phyloP scores from a whole-genome alignment of 2,329 filamentous ascomycete genomes.

The Exophiala viscosa region DNA sequence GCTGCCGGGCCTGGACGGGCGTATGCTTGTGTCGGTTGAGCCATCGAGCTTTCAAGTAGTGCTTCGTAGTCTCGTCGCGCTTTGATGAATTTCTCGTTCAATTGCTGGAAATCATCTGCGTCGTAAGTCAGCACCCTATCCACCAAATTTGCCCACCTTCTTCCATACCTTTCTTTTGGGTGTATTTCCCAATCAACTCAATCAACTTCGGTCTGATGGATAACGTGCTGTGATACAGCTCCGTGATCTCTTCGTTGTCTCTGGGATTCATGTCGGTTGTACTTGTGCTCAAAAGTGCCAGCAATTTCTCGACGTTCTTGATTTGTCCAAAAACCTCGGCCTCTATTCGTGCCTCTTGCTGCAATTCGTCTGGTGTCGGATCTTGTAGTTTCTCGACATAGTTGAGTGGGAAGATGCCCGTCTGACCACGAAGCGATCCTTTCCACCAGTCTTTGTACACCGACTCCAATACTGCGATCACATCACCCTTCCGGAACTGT shows the following conservation, averaged over 20 bases:
- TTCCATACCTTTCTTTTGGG: constrained; percentile 85
- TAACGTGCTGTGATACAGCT: constrained; percentile 84
- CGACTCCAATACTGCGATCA: constrained; percentile 94
- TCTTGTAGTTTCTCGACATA: constrained; percentile 97
- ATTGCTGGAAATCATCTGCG: constrained; percentile 91
- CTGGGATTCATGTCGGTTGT: constrained; percentile 75
- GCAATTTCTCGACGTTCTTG: constrained; percentile 73
- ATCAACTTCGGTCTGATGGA: constrained; percentile 95
- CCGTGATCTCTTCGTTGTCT: constrained; percentile 95
- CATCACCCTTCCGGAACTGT: constrained; percentile 93
- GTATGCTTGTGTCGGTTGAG: constrained; percentile 70
- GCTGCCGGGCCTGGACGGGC: constrained; percentile 31
- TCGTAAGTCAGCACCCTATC: constrained; percentile 28
- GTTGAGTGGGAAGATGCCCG: constrained; percentile 96
- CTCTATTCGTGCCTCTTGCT: constrained; percentile 95
- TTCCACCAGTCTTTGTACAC: constrained; percentile 99
- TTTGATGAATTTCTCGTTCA: constrained; percentile 99
- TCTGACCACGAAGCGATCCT: constrained; percentile 87
- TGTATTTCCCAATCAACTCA: constrained; percentile 97
- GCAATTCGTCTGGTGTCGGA: constrained; percentile 88
- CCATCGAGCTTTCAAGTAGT: constrained; percentile 93
- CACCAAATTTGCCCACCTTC: neutral
- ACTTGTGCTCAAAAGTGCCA: constrained; percentile 86
- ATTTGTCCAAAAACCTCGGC: constrained; percentile 72
- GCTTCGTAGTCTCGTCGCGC: constrained; percentile 93